These are phyloP conservation scores for Silene coronaria DNA, from an alignment of 179 eudicot species.

Conservation along the genomic window DNA sequence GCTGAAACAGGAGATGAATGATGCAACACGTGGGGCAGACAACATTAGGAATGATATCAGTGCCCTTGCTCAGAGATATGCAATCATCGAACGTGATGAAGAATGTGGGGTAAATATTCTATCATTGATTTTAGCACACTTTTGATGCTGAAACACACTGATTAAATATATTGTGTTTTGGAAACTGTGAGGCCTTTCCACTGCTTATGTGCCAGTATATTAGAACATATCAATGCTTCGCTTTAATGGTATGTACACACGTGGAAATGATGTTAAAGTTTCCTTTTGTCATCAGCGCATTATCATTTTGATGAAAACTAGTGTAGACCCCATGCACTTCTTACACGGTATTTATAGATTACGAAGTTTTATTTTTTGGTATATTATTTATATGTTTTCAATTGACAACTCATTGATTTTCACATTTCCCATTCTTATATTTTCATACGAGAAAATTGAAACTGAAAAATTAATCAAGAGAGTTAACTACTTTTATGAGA, in stretches of 20 bases:
- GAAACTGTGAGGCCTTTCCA: no score
- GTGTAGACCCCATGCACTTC: no score
- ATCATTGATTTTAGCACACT: not conserved
- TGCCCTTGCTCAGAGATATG: constrained; percentile 97
- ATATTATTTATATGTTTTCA: no score
- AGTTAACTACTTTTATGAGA: no score
- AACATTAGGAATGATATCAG: constrained; percentile 90
- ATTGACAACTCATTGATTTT: no score
- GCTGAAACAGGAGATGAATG: constrained; percentile 95
- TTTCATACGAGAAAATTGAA: no score
- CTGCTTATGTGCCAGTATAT: not conserved
- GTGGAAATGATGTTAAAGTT: not conserved
- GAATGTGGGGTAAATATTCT: constrained; percentile 81
- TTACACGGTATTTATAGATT: no score
- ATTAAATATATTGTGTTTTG: not conserved
- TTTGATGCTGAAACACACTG: not conserved
- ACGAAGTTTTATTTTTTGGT: no score
- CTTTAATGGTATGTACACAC: not conserved
- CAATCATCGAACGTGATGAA: constrained; percentile 85
- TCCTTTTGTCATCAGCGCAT: not conserved
- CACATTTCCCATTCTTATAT: no score
- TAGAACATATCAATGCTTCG: not conserved
- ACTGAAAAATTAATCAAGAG: no score
- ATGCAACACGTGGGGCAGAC: constrained; percentile 96
- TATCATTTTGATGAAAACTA: not conserved